These are phyloP conservation scores for Barnettozyma siamensis DNA, from an alignment of 805 yeast genomes.

Conservation along the genomic window DNA sequence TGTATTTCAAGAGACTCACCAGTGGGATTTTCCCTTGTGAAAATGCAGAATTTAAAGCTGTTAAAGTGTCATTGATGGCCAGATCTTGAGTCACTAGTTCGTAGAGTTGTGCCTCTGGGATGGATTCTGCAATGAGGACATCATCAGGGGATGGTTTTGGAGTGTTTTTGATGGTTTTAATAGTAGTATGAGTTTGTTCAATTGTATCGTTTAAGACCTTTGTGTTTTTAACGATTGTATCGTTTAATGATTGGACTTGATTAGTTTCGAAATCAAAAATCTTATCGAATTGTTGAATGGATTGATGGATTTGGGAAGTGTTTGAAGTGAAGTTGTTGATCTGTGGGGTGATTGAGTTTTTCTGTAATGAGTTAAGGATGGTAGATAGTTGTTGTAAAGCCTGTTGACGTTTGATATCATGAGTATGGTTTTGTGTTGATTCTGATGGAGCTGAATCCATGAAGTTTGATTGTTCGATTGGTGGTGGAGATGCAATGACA, in stretches of 20 bases:
- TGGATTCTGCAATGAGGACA: constrained; percentile 44
- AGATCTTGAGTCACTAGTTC: constrained; percentile 57
- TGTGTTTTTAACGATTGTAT: constrained; percentile 26
- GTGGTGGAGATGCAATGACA: no score
- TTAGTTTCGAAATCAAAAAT: constrained; percentile 31
- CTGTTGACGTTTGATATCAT: neutral
- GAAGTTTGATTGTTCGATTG: neutral
- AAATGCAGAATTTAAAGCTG: constrained; percentile 50
- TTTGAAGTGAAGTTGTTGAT: constrained; percentile 12
- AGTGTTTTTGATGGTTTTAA: constrained; percentile 27
- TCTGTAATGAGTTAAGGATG: constrained; percentile 3
- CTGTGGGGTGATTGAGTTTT: neutral
- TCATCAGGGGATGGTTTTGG: constrained; percentile 36
- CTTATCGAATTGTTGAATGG: constrained; percentile 32
- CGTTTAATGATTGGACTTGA: constrained; percentile 23
- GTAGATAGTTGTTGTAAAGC: constrained; percentile 2
- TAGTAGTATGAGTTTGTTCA: constrained; percentile 25
- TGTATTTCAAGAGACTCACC: constrained; percentile 32
- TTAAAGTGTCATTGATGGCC: constrained; percentile 65
- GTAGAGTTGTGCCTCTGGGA: constrained; percentile 56
- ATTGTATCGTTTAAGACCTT: constrained; percentile 26
- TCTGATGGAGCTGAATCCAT: neutral
- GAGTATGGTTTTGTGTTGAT: neutral
- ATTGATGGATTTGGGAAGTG: constrained; percentile 21
- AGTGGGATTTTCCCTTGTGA: constrained; percentile 41